A percentile compares a stretch with the other conserved stretches of the same genome.
Evolutionary conservation across 1,284 basidiomycete genomes (phyloP).

Genomic region (Puccinia sorghi): DNA sequence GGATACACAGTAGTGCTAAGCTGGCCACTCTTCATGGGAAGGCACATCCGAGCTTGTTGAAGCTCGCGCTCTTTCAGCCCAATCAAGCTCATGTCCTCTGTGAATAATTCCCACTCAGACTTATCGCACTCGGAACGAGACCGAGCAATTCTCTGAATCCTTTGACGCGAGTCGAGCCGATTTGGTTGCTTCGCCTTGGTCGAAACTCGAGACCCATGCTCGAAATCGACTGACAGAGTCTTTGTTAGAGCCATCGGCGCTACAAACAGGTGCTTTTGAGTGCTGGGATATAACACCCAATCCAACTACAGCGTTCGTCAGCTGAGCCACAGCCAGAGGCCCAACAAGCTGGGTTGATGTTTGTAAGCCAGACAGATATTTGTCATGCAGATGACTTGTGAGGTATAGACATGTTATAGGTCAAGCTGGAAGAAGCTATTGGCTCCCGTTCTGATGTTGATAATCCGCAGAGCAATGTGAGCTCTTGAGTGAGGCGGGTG

Average conservation of each 20-base stretch:
- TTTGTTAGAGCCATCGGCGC: no score
- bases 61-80: slow-evolving; percentile 2
- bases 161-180: neutral
- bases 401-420: neutral
- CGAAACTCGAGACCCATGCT: neutral
- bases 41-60: neutral
- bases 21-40: neutral
- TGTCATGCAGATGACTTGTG: neutral
- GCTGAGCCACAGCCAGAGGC: neutral
- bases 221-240: neutral
- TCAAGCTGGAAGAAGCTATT: neutral
- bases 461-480: neutral
- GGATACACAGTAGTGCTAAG: neutral
- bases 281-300: slow-evolving; percentile 1
- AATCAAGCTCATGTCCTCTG: neutral
- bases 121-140: slow-evolving; percentile 5
- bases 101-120: neutral
- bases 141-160: neutral
- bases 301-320: neutral
- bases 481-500: neutral
- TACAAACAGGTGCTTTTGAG: neutral
- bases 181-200: neutral
- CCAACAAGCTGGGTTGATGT: no score
- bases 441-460: neutral
- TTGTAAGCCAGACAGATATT: neutral